Evolutionary conservation across 129 eudicot genomes (phyloP), one percentile per base, ranked within the genome.

Genomic region (Tagetes patula): DNA sequence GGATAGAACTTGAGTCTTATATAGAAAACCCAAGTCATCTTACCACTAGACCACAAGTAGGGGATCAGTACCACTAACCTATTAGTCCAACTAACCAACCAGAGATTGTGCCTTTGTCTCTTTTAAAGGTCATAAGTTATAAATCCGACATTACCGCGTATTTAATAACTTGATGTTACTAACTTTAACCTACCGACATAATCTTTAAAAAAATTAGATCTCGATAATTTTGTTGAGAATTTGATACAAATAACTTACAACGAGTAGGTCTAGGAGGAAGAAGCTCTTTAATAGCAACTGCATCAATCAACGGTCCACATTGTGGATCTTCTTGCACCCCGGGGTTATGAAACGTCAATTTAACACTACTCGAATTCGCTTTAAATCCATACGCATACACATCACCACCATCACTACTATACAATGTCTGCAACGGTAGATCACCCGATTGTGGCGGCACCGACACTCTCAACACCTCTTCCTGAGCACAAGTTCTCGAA

Each of bases 401-500:
- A 63, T 92, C 98, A 0, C 96, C 94, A 0, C 98, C 98, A 69
- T 80, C 64, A 69, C 91, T 92, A 58, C 96, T 86, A 54, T 92
- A 92, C 47, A 92, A 69, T 2, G 98, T 92, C 73, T 92, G 98
- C 41, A 92, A 59, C 3, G 98, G 98, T 41, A 92, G 86, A 70
- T 92, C 96, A 1, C 93, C 97, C 13, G 86, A 20, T 66, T 84
- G 96, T 56, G 89, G 85, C 6, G 86, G 86, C 60, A 89, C 96
- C 3, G 85, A 79, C 37, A 92, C 88, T 71, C 96, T 80, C 81
- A 92, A 71, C 33, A 92, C 90, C 91, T 92, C 96, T 10, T 92
- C 86, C 47, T 92, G 98, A 3, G 98, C 98, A 77, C 98, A 92
- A 41, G 98, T 92, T 69, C 98, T 87, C 3, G 98, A 87, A 6